Conservation (phyloP, 140 eudicot species). For the Ambrosia hybrid region DNA sequence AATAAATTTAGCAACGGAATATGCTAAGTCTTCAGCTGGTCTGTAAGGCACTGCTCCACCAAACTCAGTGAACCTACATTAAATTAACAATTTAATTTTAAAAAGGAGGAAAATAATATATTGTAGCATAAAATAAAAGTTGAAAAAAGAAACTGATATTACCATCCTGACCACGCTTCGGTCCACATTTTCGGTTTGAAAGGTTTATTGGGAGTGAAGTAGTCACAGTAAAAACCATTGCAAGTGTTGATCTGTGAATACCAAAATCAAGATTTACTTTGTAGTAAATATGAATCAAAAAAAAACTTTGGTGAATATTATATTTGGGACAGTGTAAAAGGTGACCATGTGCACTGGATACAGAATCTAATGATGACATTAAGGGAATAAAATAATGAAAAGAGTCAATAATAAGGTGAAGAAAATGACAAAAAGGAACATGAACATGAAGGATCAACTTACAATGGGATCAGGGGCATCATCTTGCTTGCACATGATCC, state of each 20-base stretch:
- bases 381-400: conserved; percentile 29
- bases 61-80: conserved; percentile 80
- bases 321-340: conserved; percentile 20
- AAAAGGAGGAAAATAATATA: not conserved
- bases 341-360: conserved; percentile 39
- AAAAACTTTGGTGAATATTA: conserved; percentile 31
- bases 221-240: conserved; percentile 92
- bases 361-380: conserved; percentile 32
- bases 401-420: conserved; percentile 27
- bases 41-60: conserved; percentile 92
- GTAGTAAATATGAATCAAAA: conserved; percentile 22
- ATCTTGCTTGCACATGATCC: conserved; percentile 99
- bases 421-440: conserved; percentile 33
- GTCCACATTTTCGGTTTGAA: conserved; percentile 95
- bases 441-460: conserved; percentile 29
- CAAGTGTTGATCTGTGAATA: conserved; percentile 72
- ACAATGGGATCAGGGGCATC: conserved; percentile 98
- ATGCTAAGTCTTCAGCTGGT: conserved; percentile 97
- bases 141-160: conserved; percentile 10
- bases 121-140: not conserved
- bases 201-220: conserved; percentile 72
- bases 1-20: conserved; percentile 78
- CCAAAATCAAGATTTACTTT: conserved; percentile 23
- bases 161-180: conserved; percentile 96
- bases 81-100: not conserved